Evolutionary conservation across 2,329 filamentous ascomycete genomes (phyloP).

Genomic region (Hymenotorrendiella dingleyae): DNA sequence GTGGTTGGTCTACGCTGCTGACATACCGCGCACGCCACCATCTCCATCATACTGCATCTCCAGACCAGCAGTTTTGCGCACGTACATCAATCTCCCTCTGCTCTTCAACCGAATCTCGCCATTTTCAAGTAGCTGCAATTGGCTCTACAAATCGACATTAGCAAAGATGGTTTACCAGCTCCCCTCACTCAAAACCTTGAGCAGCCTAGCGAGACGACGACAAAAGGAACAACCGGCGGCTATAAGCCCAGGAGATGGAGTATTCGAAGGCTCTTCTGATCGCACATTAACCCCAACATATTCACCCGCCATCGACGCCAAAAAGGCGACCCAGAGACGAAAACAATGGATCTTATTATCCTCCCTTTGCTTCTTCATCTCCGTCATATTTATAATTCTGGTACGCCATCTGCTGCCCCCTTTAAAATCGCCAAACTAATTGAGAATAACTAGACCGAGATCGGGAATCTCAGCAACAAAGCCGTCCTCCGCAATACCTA

Average conservation of each 20-base stretch:
- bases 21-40: too few species aligned
- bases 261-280: conserved; percentile 14
- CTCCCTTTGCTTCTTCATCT: conserved; percentile 64
- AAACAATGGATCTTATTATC: conserved; percentile 52
- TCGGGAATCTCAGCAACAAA: conserved; percentile 65
- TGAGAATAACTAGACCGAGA: conserved; percentile 21
- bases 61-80: too few species aligned
- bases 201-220: neutral
- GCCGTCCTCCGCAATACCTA: conserved; percentile 63
- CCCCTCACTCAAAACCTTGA: conserved; percentile 27
- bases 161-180: conserved; percentile 16
- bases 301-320: conserved; percentile 31
- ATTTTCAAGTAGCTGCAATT: too few species aligned
- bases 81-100: neutral
- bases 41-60: too few species aligned
- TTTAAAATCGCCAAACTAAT: neutral
- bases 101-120: too few species aligned
- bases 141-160: too few species aligned
- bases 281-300: conserved; percentile 19
- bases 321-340: conserved; percentile 46
- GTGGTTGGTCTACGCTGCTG: too few species aligned
- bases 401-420: conserved; percentile 37
- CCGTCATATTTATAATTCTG: conserved; percentile 73
- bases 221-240: neutral
- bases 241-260: conserved; percentile 7